Evolutionary conservation across 306 rosid species (phyloP).

Genomic region (Albizia julibrissin): DNA sequence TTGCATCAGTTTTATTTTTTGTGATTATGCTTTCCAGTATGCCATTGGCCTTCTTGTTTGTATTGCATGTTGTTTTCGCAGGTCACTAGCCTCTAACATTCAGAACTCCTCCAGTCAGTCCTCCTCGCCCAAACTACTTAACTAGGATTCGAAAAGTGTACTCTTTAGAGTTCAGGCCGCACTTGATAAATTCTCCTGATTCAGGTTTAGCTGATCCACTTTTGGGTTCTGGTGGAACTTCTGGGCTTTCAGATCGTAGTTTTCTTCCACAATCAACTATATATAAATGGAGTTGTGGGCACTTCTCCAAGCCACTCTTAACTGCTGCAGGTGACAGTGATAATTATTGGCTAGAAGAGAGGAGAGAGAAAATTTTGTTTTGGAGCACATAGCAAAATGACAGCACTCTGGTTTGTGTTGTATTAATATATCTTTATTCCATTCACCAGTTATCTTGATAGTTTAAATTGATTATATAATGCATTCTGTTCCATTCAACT

Average conservation of each 20-base stretch:
- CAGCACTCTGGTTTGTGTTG: conserved; percentile 81
- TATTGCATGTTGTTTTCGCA: conserved; percentile 41
- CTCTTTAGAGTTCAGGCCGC: conserved; percentile 95
- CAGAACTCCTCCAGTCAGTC: conserved; percentile 99
- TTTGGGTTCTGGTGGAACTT: conserved; percentile 66
- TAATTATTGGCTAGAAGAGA: conserved; percentile 73
- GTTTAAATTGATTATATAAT: conserved; percentile 17
- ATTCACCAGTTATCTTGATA: conserved; percentile 3
- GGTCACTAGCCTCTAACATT: conserved; percentile 87
- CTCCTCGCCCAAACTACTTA: conserved; percentile 85
- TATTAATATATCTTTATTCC: neutral
- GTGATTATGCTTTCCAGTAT: conserved; percentile 13
- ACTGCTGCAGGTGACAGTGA: conserved; percentile 72
- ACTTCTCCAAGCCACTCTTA: conserved; percentile 93
- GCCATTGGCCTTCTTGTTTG: conserved; percentile 17
- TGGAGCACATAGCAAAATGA: conserved; percentile 93
- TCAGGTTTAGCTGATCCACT: conserved; percentile 98
- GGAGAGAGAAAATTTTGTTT: conserved; percentile 81
- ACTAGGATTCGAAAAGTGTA: conserved; percentile 92
- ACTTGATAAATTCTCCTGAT: conserved; percentile 79
- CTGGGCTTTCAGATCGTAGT: conserved; percentile 76
- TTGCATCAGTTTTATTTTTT: conserved; percentile 4
- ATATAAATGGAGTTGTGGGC: conserved; percentile 97
- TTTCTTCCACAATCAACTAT: conserved; percentile 92
- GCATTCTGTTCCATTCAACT: conserved; percentile 56